Evolutionary conservation across 345 rosid genomes (phyloP), one percentile per base, ranked within the genome.

Genomic region (Salix caprea): DNA sequence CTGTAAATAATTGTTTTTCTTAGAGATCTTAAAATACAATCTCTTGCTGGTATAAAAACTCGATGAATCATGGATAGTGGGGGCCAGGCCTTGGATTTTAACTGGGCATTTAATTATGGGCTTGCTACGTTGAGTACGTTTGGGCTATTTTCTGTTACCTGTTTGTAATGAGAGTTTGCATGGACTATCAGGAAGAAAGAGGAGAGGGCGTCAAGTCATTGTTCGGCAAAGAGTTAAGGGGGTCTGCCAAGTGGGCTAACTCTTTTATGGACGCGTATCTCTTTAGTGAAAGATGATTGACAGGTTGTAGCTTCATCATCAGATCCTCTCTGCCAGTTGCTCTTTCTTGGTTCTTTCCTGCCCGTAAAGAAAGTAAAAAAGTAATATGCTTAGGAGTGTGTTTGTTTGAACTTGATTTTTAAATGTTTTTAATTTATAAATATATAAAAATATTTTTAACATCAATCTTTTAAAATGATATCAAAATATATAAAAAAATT

Each of bases 241-340:
- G 62, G 62, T 56, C 28, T 56, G 62, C 62, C 23, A 3, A 56
- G 62, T n/a, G 10, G 1, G 62, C 28, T 9, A 0, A n/a, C 28
- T 10, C 13, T 9, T 24, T 26, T 9, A 9, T 56, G 62, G 23
- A 56, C 62, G 28, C 62, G 3, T 56, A n/a, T 56, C 62, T n/a
- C 34, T 32, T 56, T 56, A n/a, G 26, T 56, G 62, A 56, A n/a
- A 56, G 62, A 56, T 44, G 62, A n/a, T 11, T 56, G 62, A 56
- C 62, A n/a, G 62, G 62, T 56, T 56, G 62, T 56, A 4, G 34
- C 34, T 32, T 32, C 34, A 32, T 32, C 65, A 26, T 72, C 66
- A 72, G 23, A 6, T 4, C 15, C 74, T 42, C 74, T 72, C 56
- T 56, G 74, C 34, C 66, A 37, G 74, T 54, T 56, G 34, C 46